Percentiles rank a stretch among this genome's conserved stretches.
Evolutionary conservation across 129 eudicot species (phyloP).

Genomic region (Oenanthe sinensis): DNA sequence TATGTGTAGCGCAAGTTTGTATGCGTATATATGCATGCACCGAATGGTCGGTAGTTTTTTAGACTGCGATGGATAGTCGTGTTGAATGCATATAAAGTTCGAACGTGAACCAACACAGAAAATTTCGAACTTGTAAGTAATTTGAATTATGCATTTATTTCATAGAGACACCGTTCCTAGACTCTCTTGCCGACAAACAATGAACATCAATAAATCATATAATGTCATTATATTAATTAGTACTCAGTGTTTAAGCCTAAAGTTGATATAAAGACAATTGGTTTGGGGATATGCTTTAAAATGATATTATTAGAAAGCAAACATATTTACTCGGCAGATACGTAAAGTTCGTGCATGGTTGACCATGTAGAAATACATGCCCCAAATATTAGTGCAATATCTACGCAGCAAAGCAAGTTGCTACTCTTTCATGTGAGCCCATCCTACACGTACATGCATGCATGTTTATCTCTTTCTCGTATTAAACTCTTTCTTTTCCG

Average conservation of each 20-base stretch:
- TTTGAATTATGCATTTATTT: too few species aligned
- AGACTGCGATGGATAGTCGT: too few species aligned
- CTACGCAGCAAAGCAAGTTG: constrained; percentile 11
- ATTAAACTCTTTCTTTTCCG: background rate
- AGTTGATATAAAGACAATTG: background rate
- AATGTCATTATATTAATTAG: background rate
- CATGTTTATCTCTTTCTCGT: background rate
- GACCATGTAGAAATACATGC: background rate
- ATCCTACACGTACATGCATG: background rate
- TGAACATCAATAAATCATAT: background rate
- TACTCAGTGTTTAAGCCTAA: background rate
- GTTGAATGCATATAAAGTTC: too few species aligned
- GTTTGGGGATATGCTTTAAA: background rate
- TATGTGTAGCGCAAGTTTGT: background rate
- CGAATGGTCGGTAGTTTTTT: background rate
- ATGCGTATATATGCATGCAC: background rate
- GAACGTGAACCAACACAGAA: too few species aligned
- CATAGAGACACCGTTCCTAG: too few species aligned
- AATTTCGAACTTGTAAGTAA: too few species aligned
- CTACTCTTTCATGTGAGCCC: constrained; percentile 2
- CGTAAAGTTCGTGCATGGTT: background rate
- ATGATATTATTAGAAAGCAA: background rate
- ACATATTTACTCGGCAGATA: background rate
- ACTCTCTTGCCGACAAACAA: background rate
- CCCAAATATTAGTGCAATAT: background rate